Evolutionary conservation across 2,329 filamentous ascomycete species (phyloP).

Genomic region (Drechslera avenae): DNA sequence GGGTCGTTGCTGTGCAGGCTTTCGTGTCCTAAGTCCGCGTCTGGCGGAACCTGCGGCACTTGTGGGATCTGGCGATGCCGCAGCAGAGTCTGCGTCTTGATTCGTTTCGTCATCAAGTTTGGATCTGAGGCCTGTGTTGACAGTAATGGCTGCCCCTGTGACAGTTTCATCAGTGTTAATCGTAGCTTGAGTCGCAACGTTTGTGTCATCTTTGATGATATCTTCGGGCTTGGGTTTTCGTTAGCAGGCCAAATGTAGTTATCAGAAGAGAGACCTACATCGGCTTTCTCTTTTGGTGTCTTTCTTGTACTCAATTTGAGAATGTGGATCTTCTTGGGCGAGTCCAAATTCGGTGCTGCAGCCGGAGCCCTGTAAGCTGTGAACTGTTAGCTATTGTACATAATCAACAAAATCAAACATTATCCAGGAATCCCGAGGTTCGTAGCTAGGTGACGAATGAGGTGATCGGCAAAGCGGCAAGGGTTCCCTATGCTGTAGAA

Average conservation of each 20-base stretch:
- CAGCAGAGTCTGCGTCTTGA: slow-evolving; percentile 11
- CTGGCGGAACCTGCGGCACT: slow-evolving; percentile 27
- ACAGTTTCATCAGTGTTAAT: slow-evolving; percentile 3
- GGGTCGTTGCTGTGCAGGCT: slow-evolving; percentile 43
- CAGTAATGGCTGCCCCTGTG: slow-evolving; percentile 7
- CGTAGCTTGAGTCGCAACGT: slow-evolving; percentile 10
- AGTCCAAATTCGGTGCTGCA: slow-evolving; percentile 12
- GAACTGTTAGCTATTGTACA: slow-evolving; percentile 6
- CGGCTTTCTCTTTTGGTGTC: slow-evolving; percentile 30
- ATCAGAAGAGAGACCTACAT: slow-evolving; percentile 20
- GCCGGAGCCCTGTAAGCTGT: slow-evolving; percentile 21
- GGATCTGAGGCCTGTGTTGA: slow-evolving; percentile 4
- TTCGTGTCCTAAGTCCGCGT: slow-evolving; percentile 41
- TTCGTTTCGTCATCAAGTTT: slow-evolving; percentile 3
- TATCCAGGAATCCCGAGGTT: background rate
- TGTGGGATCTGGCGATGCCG: slow-evolving; percentile 30
- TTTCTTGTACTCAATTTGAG: slow-evolving; percentile 28
- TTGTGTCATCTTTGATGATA: slow-evolving; percentile 13
- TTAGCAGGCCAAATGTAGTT: slow-evolving; percentile 10
- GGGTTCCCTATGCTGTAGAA: slow-evolving; percentile 1
- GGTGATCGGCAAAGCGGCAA: background rate
- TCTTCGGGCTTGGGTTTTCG: slow-evolving; percentile 28
- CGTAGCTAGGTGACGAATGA: background rate
- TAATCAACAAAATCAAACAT: background rate
- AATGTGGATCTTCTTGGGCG: slow-evolving; percentile 30